Evolutionary conservation across 805 yeast species (phyloP), one percentile per base, ranked within the genome.

Genomic region (Zygoascus ofunaensis): DNA sequence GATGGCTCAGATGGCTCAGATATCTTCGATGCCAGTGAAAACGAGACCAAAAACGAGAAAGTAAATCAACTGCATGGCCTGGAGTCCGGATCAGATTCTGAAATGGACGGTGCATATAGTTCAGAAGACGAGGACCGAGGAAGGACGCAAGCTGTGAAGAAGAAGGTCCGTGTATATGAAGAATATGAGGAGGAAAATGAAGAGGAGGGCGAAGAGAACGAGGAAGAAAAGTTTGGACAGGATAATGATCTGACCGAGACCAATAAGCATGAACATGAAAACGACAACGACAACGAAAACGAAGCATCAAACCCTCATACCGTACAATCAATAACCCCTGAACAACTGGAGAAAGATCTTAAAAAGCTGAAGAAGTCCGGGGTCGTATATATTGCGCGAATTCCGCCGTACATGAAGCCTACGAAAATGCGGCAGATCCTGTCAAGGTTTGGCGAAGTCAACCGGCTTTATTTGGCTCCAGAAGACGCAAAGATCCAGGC

Each of bases 381-480:
- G 4, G 96, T 92, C 1, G 81, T 94, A n/a, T 92, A 92, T 55
- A 63, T 92, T 2, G 87, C 97, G 0, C 75, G 81, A 41, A 76
- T 92, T 7, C 98, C 98, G 0, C 98, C 98, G 21, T 92, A 83
- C 59, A 92, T 92, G 98, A 89, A 89, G 60, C 97, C 98, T 1
- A 77, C 82, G 1, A 92, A 87, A 60, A 69, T 92, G 64, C 73
- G 94, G 55, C 92, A 87, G 42, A 74, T 92, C 10, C 67, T 92
- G 28, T 63, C 79, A 3, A 70, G 86, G 49, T 92, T 90, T 64
- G 98, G 98, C 8, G 79, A 77, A 47, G 73, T 90, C n/a, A 95
- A 86, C 55, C 71, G 97, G 51, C 66, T 92, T 4, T 92, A 82
- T 59, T 65, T 92, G 50, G 82, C 87, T 52, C 95, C 94, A 14